Evolutionary conservation across 768 basidiomycete genomes (phyloP), one percentile per base, ranked within the genome.

Genomic region (Amanita inopinata): DNA sequence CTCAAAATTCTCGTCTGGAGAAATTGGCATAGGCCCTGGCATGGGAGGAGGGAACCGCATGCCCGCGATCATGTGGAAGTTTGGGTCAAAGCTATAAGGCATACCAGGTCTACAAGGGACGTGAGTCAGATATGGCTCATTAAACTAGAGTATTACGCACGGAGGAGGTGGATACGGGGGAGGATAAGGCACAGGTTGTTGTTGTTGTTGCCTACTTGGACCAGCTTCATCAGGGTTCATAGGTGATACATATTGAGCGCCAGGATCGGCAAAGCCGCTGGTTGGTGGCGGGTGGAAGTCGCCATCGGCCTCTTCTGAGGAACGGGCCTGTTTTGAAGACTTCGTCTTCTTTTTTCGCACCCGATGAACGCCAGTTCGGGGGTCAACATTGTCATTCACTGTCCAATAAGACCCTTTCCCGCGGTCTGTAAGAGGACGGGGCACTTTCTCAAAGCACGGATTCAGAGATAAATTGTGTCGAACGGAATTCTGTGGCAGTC

Each of bases 391-490:
- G 53, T 90, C 86, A 53, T 90, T 88, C 48, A 91, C 88, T 0
- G 86, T 89, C 88, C 88, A 91, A 55, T 90, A 91, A 0, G 85
- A 89, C 15, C 88, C 88, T 55, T 91, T 91, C 40, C 88, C 88
- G 39, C 88, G 80, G 54, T 91, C 88, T 4, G 88, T 91, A 51
- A 91, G 74, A 9, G 88, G 88, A n/a, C 88, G 83, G 2, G 88
- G 81, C 3, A 90, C 83, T 61, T 91, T 91, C 62, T 89, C 85
- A 53, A 91, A 91, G 56, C 86, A 91, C 39, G 88, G 87, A 51
- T 91, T 91, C 47, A 91, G 70, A 4, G 88, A 91, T 18, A 91
- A 73, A 53, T 91, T 91, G 61, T 91, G 88, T 36, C 88, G 82
- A 50, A 91, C 87, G 31, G 88, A 90, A 57, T 91, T 91, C 88